A percentile compares a stretch with the other conserved stretches of the same genome.
Conservation (phyloP, 352 stramenopile genomes). For the Pseudoperonospora humuli region DNA sequence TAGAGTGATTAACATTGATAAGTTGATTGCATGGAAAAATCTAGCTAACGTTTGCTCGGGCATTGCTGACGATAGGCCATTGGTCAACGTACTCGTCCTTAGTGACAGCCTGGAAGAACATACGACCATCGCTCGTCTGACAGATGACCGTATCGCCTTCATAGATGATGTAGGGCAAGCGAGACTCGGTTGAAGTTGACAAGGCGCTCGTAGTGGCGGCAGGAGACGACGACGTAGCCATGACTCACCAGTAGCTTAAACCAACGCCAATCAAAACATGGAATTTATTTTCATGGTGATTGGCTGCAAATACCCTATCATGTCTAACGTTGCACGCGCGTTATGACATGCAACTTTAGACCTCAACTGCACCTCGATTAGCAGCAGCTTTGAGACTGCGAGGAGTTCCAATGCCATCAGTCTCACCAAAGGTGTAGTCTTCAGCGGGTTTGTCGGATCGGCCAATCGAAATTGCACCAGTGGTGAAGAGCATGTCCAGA, state of each 20-base stretch:
- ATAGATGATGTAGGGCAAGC: slow-evolving; percentile 70
- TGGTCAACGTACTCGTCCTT: slow-evolving; percentile 50
- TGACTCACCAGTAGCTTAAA: too few relatives aligned
- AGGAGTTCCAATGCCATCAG: too few relatives aligned
- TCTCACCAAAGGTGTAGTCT: slow-evolving; percentile 47
- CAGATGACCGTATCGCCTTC: slow-evolving; percentile 84
- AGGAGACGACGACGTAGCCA: slow-evolving; percentile 4
- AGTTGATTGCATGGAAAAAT: background rate
- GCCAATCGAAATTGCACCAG: slow-evolving; percentile 25
- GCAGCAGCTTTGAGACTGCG: too few relatives aligned
- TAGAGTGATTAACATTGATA: slow-evolving; percentile 2
- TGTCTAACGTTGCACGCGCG: too few relatives aligned
- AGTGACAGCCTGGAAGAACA: slow-evolving; percentile 78
- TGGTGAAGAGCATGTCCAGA: slow-evolving; percentile 46
- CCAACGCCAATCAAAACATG: slow-evolving; percentile 6
- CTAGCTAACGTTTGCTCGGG: too few relatives aligned
- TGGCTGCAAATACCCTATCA: too few relatives aligned
- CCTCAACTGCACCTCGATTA: too few relatives aligned
- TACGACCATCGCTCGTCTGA: slow-evolving; percentile 73
- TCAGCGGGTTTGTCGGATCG: slow-evolving; percentile 13
- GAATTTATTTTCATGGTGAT: background rate
- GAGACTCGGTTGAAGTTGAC: slow-evolving; percentile 2
- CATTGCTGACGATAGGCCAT: too few relatives aligned
- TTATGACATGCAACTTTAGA: too few relatives aligned
- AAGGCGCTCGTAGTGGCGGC: background rate